Evolutionary conservation across 2,329 filamentous ascomycete species (phyloP), one percentile per base, ranked within the genome.

Genomic region (Lasiodiplodia citricola): DNA sequence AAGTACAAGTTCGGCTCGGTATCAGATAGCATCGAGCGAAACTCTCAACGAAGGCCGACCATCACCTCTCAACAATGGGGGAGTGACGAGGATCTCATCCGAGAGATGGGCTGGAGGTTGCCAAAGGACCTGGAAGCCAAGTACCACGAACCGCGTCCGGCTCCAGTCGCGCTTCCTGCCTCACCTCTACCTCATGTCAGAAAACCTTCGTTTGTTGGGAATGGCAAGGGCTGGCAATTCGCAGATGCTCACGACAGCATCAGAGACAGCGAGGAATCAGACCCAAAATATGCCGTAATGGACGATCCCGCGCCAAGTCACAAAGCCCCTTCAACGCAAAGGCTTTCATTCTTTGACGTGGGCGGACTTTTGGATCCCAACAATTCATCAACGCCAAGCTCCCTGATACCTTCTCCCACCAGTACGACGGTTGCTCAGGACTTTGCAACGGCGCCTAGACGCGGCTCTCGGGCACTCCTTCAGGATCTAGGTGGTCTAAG

Each of bases 1-100:
- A 96, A 93, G 76, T 97, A 92, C 81, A 90, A 91, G 73, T 77
- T 83, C 69, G 75, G 82, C 16, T 88, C 85, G 18, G 82, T 84
- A 3, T 82, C 80, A 50, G 86, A 88, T 71, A 83, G 81, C 67
- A 80, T 83, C 67, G 83, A 84, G 66, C 86, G 88, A 70, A 85
- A 85, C 18, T 88, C 90, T 1, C 82, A 85, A 14, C 82, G 87
- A 4, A 86, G 86, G 54, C 88, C 88, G 51, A 94, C 92, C 79
- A 71, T 86, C 83, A 71, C 90, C 55, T 81, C 90, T 70, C 87
- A 88, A 62, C 88, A 92, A 68, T 95, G 92, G 90, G 94, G 93
- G 54, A 97, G 93, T 73, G 95, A 98, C 74, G 94, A 96, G 75
- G 93, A 98, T 76, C 87, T 98, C 1, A 93, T 96, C 4, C 86